These are phyloP conservation scores for Scenedesmus sp. DNA, from an alignment of 163 green algal genomes.

Conservation along the genomic window DNA sequence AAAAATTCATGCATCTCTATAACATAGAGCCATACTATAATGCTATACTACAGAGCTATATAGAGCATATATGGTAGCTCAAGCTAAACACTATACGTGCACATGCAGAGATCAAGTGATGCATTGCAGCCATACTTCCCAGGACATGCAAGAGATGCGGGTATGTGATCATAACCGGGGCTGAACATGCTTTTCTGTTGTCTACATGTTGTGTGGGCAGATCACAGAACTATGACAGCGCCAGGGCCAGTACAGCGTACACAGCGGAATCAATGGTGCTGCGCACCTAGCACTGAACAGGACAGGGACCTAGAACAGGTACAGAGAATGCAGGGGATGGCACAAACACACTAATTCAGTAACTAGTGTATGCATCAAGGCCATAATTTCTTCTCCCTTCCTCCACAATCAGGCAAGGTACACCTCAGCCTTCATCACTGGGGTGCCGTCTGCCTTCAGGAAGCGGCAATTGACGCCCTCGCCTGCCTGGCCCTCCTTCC, in stretches of 20 bases:
- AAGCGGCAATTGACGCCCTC: constrained; percentile 11
- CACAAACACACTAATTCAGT: not conserved
- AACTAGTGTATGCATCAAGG: not conserved
- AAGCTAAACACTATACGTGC: no score
- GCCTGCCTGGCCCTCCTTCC: not conserved
- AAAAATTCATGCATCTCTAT: not conserved
- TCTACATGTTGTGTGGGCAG: no score
- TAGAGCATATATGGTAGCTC: no score
- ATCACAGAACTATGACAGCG: no score
- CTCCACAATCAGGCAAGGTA: not conserved
- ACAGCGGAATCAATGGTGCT: not conserved
- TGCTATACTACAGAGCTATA: no score
- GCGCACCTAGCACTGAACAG: not conserved
- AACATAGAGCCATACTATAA: not conserved
- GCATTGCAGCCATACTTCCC: not conserved
- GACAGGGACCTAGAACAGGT: not conserved
- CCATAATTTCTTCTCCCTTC: not conserved
- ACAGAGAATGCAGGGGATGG: not conserved
- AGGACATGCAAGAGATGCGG: not conserved
- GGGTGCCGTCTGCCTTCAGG: not conserved
- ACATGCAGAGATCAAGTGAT: not conserved
- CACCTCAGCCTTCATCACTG: not conserved
- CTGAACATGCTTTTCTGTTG: not conserved
- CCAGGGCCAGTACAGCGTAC: not conserved
- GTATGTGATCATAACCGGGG: not conserved